These are phyloP conservation scores for Lactifluus rugatus DNA, from an alignment of 768 basidiomycete species.

Conservation along the genomic window DNA sequence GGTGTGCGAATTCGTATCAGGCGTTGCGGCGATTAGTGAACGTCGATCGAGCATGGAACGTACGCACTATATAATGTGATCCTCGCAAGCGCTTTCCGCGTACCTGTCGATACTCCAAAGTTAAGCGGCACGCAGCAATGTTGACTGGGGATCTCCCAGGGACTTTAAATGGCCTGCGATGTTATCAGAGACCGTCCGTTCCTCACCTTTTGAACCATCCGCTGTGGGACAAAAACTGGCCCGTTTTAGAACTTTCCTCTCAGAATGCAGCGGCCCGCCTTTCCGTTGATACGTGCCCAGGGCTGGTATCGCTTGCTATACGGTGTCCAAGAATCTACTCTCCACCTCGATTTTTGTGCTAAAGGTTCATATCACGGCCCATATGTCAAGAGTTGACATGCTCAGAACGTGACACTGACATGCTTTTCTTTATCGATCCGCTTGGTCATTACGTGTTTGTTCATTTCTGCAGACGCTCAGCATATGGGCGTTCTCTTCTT, in stretches of 20 bases:
- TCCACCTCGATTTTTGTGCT: neutral
- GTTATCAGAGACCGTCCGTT: neutral
- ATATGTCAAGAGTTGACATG: no score
- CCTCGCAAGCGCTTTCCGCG: neutral
- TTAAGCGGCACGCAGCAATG: neutral
- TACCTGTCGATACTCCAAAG: neutral
- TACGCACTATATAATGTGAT: neutral
- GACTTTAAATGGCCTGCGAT: neutral
- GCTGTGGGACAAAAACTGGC: slow-evolving; percentile 11
- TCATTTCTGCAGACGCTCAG: neutral
- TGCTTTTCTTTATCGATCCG: neutral
- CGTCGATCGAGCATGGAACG: neutral
- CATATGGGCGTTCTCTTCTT: no score
- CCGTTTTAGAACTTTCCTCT: slow-evolving; percentile 1
- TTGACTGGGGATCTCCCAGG: neutral
- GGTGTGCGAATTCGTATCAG: no score
- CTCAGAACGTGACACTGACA: neutral
- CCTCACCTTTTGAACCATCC: no score
- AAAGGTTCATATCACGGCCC: neutral
- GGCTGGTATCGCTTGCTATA: no score
- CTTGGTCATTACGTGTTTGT: neutral
- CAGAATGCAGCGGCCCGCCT: neutral
- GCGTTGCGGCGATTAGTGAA: neutral
- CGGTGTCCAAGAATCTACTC: no score
- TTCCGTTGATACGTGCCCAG: neutral